Conservation (phyloP, 768 basidiomycete genomes). For the Hygrophorus pudorinus region DNA sequence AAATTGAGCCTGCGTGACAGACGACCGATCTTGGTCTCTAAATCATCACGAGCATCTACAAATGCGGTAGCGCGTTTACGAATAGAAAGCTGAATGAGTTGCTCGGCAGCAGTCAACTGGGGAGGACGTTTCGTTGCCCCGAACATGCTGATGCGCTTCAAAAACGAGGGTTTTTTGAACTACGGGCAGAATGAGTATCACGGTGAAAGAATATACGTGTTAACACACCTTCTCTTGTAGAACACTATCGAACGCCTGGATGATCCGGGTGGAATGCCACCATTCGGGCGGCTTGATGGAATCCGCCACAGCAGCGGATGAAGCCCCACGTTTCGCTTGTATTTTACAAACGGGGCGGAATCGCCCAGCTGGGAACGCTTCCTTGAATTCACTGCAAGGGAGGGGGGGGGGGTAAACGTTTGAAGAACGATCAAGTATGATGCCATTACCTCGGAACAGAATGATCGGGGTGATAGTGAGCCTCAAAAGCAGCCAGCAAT, state of each 20-base stretch:
- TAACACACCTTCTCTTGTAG: conserved; percentile 65
- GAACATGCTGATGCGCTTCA: conserved; percentile 76
- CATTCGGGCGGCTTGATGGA: conserved; percentile 85
- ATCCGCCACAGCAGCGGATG: conserved; percentile 77
- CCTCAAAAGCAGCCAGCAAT: conserved; percentile 69
- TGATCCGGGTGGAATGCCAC: conserved; percentile 90
- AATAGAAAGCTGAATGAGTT: conserved; percentile 79
- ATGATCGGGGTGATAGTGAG: conserved; percentile 85
- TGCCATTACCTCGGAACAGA: conserved; percentile 54
- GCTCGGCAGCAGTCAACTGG: conserved; percentile 69
- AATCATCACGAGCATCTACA: conserved; percentile 86
- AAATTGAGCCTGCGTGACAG: conserved; percentile 80
- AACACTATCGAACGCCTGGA: conserved; percentile 83
- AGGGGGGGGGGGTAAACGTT: conserved; percentile 5
- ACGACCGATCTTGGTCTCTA: conserved; percentile 89
- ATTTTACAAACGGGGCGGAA: conserved; percentile 90
- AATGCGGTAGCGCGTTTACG: conserved; percentile 91
- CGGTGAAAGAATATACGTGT: conserved; percentile 7
- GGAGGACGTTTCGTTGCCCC: conserved; percentile 63
- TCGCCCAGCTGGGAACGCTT: conserved; percentile 86
- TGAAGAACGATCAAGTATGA: background rate
- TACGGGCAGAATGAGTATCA: conserved; percentile 16
- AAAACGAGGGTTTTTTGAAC: conserved; percentile 83
- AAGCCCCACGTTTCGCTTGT: conserved; percentile 71
- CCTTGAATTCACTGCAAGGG: conserved; percentile 72